Evolutionary conservation across 306 rosid species (phyloP).

Genomic region (Morella rubra): DNA sequence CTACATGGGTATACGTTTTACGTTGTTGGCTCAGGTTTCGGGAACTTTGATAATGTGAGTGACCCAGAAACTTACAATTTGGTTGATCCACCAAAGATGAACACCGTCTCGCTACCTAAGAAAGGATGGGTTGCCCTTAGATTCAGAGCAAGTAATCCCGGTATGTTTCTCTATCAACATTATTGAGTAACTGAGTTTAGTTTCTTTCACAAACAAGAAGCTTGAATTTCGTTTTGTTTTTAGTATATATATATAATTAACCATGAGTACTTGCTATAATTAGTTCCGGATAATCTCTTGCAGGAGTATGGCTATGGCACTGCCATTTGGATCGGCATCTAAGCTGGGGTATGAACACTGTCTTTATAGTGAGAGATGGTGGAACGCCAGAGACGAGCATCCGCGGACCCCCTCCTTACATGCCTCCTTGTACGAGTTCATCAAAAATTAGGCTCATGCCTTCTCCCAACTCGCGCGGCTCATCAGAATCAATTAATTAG

Average conservation of each 20-base stretch:
- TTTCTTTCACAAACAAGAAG: not conserved
- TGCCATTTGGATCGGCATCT: slow-evolving; percentile 16
- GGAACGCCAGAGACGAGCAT: not conserved
- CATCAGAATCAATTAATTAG: too few relatives aligned
- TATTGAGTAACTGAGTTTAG: too few relatives aligned
- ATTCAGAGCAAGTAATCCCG: slow-evolving; percentile 29
- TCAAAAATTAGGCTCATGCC: not conserved
- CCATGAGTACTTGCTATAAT: too few relatives aligned
- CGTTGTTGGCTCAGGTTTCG: slow-evolving; percentile 34
- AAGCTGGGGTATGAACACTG: slow-evolving; percentile 24
- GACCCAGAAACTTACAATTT: slow-evolving; percentile 26
- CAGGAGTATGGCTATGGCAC: slow-evolving; percentile 18
- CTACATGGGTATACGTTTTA: slow-evolving; percentile 45
- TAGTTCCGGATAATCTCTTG: not conserved
- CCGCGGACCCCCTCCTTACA: not conserved
- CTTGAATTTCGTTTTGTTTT: too few relatives aligned
- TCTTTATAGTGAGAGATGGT: slow-evolving; percentile 8
- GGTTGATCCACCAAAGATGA: slow-evolving; percentile 32
- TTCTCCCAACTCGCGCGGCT: too few relatives aligned
- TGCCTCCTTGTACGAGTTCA: slow-evolving; percentile 8
- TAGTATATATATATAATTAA: too few relatives aligned
- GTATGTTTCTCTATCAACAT: not conserved
- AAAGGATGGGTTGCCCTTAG: slow-evolving; percentile 31
- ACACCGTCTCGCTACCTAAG: slow-evolving; percentile 27
- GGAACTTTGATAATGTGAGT: slow-evolving; percentile 29